These are phyloP conservation scores for Centella asiatica DNA, from an alignment of 129 eudicot genomes.

Conservation along the genomic window DNA sequence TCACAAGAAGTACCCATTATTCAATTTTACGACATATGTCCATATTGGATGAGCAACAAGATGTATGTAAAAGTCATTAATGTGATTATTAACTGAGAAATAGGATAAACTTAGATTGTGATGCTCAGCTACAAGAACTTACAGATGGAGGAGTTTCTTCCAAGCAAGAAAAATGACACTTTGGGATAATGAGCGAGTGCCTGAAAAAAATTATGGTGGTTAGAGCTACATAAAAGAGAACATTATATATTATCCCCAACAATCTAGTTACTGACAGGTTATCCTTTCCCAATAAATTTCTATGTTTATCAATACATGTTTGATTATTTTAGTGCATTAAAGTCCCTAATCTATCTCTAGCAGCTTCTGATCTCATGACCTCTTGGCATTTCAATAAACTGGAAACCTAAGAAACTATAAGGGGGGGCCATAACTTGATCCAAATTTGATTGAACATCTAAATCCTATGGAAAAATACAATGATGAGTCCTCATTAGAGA, in stretches of 20 bases:
- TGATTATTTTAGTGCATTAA: background rate
- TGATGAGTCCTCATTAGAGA: no score
- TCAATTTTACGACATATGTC: background rate
- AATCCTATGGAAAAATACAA: no score
- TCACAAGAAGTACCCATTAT: background rate
- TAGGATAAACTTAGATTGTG: no score
- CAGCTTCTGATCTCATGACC: background rate
- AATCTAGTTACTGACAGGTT: background rate
- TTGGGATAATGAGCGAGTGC: slow-evolving; percentile 88
- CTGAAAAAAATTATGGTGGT: slow-evolving; percentile 28
- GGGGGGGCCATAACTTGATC: background rate
- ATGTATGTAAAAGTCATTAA: background rate
- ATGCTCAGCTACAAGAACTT: slow-evolving; percentile 30
- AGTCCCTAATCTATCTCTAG: background rate
- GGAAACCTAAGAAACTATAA: background rate
- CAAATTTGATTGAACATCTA: background rate
- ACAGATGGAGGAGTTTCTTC: slow-evolving; percentile 92
- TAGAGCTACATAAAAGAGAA: background rate
- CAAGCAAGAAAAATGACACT: slow-evolving; percentile 65
- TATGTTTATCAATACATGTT: background rate
- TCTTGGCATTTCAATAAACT: background rate
- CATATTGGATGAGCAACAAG: background rate
- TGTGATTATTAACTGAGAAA: background rate
- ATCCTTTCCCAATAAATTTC: background rate
- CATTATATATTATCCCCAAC: background rate